These are phyloP conservation scores for Przewalskia tangutica DNA, from an alignment of 257 asterid species.

Conservation along the genomic window DNA sequence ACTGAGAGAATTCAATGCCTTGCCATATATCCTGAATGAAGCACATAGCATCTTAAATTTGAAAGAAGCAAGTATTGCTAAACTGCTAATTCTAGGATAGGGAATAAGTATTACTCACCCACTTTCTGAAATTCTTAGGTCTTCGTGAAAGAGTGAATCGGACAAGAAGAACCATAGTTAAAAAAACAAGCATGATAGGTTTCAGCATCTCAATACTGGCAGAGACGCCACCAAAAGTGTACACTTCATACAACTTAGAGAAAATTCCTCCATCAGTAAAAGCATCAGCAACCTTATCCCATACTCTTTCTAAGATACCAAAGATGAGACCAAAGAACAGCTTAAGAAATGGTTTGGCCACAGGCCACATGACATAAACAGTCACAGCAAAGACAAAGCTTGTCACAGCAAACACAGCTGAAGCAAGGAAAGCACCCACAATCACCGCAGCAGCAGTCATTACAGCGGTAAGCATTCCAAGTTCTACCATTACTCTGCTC, in stretches of 20 bases:
- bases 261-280: conserved; percentile 58
- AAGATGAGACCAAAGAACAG: conserved; percentile 45
- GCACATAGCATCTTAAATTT: conserved; percentile 8
- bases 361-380: conserved; percentile 72
- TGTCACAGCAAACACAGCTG: conserved; percentile 78
- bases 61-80: conserved; percentile 1
- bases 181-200: conserved; percentile 63
- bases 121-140: conserved; percentile 87
- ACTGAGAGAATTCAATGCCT: conserved; percentile 95
- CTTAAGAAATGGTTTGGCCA: conserved; percentile 69
- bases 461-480: conserved; percentile 68
- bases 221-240: conserved; percentile 67
- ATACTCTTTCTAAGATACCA: conserved; percentile 48
- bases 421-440: conserved; percentile 83
- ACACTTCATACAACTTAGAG: conserved; percentile 55
- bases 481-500: conserved; percentile 85
- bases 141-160: conserved; percentile 95
- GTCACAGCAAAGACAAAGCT: conserved; percentile 51
- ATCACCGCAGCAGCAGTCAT: conserved; percentile 77
- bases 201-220: conserved; percentile 65
- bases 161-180: conserved; percentile 76
- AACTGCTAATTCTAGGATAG: not conserved
- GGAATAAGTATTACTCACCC: conserved; percentile 53
- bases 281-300: conserved; percentile 62
- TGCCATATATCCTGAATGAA: conserved; percentile 95